phyloP scores from a whole-genome alignment of 768 basidiomycete genomes.

The Mycena galopus region DNA sequence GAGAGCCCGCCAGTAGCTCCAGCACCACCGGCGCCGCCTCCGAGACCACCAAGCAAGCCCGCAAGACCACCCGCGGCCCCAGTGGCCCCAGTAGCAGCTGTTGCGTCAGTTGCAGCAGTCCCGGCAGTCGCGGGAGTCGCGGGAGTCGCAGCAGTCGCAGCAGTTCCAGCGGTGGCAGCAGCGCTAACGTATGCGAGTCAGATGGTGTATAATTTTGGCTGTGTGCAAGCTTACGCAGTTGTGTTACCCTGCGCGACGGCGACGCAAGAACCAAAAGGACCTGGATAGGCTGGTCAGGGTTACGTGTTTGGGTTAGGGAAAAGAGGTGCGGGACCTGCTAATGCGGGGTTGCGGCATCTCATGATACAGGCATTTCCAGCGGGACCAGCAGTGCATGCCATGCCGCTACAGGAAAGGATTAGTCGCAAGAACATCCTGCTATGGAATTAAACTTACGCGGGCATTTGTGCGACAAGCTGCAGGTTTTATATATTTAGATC shows the following conservation, averaged over 20 bases:
- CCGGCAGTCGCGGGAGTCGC: constrained; percentile 5
- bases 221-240: background rate
- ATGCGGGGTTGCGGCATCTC: constrained; percentile 27
- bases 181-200: background rate
- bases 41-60: too few species aligned
- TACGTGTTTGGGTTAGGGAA: too few species aligned
- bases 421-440: too few species aligned
- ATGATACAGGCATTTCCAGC: constrained; percentile 36
- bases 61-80: constrained; percentile 23
- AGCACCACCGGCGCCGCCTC: too few species aligned
- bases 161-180: background rate
- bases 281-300: too few species aligned
- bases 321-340: too few species aligned
- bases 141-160: background rate
- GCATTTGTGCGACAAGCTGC: too few species aligned
- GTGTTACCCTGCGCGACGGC: constrained; percentile 15
- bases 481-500: too few species aligned
- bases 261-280: constrained; percentile 33
- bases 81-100: background rate
- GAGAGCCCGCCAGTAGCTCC: too few species aligned
- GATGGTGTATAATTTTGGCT: too few species aligned
- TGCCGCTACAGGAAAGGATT: too few species aligned
- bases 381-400: constrained; percentile 32
- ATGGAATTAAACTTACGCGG: too few species aligned
- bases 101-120: background rate